Evolutionary conservation across 2,329 filamentous ascomycete species (phyloP).

Genomic region (Microcera coccophila): DNA sequence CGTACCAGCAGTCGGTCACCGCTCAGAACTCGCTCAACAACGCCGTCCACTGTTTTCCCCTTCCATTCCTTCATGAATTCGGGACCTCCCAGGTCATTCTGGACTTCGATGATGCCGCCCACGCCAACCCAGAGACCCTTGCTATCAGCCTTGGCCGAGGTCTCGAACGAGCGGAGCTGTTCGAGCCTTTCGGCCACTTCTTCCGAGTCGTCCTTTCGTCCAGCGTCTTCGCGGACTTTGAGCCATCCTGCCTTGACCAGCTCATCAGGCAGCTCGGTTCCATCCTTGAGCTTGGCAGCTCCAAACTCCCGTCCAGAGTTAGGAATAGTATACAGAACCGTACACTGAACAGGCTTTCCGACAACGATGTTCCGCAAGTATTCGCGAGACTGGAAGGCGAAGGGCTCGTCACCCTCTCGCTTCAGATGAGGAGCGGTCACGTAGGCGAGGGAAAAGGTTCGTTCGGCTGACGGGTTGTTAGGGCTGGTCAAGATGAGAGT

Average conservation of each 20-base stretch:
- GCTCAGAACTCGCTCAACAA: conserved; percentile 87
- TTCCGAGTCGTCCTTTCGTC: conserved; percentile 82
- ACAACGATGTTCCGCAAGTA: conserved; percentile 79
- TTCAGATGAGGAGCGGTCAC: conserved; percentile 82
- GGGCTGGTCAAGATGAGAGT: conserved; percentile 80
- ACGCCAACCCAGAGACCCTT: conserved; percentile 76
- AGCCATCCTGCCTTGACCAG: conserved; percentile 86
- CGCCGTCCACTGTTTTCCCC: conserved; percentile 75
- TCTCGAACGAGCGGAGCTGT: conserved; percentile 71
- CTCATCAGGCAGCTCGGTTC: conserved; percentile 73
- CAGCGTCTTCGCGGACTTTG: conserved; percentile 90
- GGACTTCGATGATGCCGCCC: conserved; percentile 66
- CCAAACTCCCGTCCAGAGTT: conserved; percentile 86
- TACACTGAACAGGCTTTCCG: conserved; percentile 83
- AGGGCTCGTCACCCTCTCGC: conserved; percentile 88
- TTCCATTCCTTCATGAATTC: conserved; percentile 82
- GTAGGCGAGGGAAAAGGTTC: conserved; percentile 84
- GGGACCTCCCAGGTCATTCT: conserved; percentile 75
- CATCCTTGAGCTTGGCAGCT: conserved; percentile 69
- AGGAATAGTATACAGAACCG: conserved; percentile 81
- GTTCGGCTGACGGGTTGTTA: conserved; percentile 77
- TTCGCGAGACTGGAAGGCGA: conserved; percentile 91
- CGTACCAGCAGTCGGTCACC: conserved; percentile 87
- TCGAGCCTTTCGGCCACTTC: conserved; percentile 69
- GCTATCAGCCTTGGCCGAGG: conserved; percentile 69